Conservation (phyloP, 164 flowering plant genomes). For the Akebia trifoliata region DNA sequence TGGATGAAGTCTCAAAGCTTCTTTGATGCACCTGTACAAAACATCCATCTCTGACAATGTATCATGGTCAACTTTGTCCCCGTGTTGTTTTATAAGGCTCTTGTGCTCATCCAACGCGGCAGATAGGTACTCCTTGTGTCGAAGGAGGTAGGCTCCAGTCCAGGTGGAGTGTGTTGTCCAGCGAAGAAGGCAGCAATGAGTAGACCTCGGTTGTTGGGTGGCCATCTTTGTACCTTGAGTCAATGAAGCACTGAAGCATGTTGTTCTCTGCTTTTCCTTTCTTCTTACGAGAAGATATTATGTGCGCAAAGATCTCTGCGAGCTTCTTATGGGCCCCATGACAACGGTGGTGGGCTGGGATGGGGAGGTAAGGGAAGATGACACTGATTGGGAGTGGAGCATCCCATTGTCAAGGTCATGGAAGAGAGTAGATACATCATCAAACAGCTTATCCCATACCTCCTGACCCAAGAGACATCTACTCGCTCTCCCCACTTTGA, state of each 20-base stretch:
- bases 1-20: slow-evolving; percentile 93
- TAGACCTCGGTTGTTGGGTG: slow-evolving; percentile 90
- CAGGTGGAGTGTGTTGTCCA: slow-evolving; percentile 97
- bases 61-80: slow-evolving; percentile 77
- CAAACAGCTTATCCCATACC: slow-evolving; percentile 87
- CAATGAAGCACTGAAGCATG: slow-evolving; percentile 90
- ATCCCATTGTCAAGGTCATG: slow-evolving; percentile 97
- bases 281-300: slow-evolving; percentile 67
- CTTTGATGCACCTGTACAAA: slow-evolving; percentile 78
- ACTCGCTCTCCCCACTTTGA: slow-evolving; percentile 98
- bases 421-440: slow-evolving; percentile 87
- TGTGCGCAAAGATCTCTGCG: slow-evolving; percentile 62
- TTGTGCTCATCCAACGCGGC: slow-evolving; percentile 77
- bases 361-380: slow-evolving; percentile 81
- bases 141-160: slow-evolving; percentile 91
- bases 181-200: slow-evolving; percentile 98
- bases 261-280: slow-evolving; percentile 64
- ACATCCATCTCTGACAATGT: slow-evolving; percentile 86
- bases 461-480: slow-evolving; percentile 90
- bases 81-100: slow-evolving; percentile 55
- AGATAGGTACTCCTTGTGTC: slow-evolving; percentile 48
- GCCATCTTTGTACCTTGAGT: slow-evolving; percentile 90
- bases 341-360: slow-evolving; percentile 90
- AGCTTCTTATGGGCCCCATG: slow-evolving; percentile 80
- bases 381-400: slow-evolving; percentile 98